Conservation (phyloP, 2,329 filamentous ascomycete genomes). For the Diaporthe sp. region DNA sequence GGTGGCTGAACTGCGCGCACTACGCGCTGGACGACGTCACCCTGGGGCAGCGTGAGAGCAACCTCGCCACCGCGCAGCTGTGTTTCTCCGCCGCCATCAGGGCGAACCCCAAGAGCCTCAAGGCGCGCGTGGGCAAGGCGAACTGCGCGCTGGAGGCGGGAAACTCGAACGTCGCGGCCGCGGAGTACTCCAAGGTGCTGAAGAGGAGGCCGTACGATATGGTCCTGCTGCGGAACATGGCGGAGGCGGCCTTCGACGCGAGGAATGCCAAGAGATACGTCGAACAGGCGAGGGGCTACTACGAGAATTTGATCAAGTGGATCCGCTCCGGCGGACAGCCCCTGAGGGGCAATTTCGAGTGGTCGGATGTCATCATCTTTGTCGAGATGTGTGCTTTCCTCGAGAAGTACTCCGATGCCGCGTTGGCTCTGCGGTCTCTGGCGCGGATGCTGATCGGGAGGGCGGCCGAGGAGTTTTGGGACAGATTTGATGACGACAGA, state of each 20-base stretch:
- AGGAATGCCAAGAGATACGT: constrained; percentile 54
- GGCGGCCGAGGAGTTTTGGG: constrained; percentile 80
- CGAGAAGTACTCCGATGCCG: constrained; percentile 71
- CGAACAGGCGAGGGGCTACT: constrained; percentile 58
- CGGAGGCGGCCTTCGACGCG: constrained; percentile 66
- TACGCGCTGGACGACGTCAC: constrained; percentile 62
- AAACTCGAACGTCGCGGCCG: constrained; percentile 62
- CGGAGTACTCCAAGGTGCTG: constrained; percentile 66
- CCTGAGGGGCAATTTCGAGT: constrained; percentile 60
- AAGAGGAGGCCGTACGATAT: constrained; percentile 64
- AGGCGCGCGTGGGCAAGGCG: constrained; percentile 69
- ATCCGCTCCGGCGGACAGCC: constrained; percentile 47
- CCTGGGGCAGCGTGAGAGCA: constrained; percentile 58
- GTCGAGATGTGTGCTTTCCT: constrained; percentile 80
- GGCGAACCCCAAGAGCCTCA: constrained; percentile 66
- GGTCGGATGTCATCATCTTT: constrained; percentile 89
- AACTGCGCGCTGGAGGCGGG: constrained; percentile 67
- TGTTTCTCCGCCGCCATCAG: constrained; percentile 70
- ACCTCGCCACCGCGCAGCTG: constrained; percentile 64
- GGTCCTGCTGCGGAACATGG: constrained; percentile 64
- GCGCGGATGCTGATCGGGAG: constrained; percentile 87
- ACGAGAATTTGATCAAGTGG: constrained; percentile 58
- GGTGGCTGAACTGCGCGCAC: constrained; percentile 69
- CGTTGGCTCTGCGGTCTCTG: constrained; percentile 76
- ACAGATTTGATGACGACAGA: constrained; percentile 78